Percentiles rank a stretch among this genome's conserved stretches.
These are phyloP conservation scores for Boletus vinaceobasis DNA, from an alignment of 768 basidiomycete species.

Conservation along the genomic window DNA sequence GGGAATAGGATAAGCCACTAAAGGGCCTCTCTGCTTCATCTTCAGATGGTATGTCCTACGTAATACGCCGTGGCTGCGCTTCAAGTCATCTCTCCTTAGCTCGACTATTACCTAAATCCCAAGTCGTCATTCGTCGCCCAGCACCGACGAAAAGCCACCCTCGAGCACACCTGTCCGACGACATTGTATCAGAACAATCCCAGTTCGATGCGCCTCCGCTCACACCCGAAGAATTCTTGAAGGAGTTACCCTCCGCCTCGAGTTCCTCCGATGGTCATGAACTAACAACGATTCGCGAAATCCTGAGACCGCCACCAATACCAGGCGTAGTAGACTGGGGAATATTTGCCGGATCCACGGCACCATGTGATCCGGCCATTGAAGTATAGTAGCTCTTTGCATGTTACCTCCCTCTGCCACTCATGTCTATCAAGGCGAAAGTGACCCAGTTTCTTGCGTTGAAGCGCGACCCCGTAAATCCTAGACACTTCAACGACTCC, in stretches of 20 bases:
- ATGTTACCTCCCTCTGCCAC: background rate
- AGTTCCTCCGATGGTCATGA: conserved; percentile 41
- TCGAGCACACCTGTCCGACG: conserved; percentile 49
- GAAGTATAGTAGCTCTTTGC: conserved; percentile 40
- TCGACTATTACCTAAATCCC: conserved; percentile 46
- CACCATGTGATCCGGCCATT: conserved; percentile 59
- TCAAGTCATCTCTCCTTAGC: conserved; percentile 25
- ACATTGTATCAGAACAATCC: conserved; percentile 29
- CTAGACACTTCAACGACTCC: conserved; percentile 93
- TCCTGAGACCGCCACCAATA: conserved; percentile 63
- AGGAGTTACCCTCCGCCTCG: conserved; percentile 11
- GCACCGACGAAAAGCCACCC: conserved; percentile 46
- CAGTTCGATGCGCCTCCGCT: background rate
- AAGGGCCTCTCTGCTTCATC: conserved; percentile 30
- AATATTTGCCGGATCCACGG: conserved; percentile 57
- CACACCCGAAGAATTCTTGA: conserved; percentile 18
- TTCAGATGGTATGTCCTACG: conserved; percentile 28
- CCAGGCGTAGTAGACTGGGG: conserved; percentile 71
- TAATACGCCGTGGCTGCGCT: background rate
- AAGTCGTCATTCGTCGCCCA: conserved; percentile 57
- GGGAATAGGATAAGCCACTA: conserved; percentile 59
- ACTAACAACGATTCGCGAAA: conserved; percentile 47
- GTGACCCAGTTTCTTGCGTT: conserved; percentile 73
- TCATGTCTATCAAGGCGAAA: conserved; percentile 55
- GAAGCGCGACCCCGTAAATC: conserved; percentile 56